These are phyloP conservation scores for Linum usitatissimum DNA, from an alignment of 345 rosid genomes.

Conservation along the genomic window DNA sequence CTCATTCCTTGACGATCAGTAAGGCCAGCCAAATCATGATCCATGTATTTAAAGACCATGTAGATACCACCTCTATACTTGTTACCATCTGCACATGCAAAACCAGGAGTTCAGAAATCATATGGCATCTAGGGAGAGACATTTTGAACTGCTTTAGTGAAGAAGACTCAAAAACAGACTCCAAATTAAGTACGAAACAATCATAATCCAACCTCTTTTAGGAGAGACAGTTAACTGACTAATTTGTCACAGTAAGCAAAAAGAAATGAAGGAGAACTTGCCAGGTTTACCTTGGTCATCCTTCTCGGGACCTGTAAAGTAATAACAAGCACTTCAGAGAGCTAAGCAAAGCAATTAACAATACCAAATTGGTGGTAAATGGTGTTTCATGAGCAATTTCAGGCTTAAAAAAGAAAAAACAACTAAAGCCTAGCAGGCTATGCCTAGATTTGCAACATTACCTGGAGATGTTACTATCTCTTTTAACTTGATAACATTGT, in stretches of 20 bases:
- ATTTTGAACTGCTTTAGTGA: background rate
- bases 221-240: background rate
- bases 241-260: background rate
- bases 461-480: slow-evolving; percentile 75
- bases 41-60: slow-evolving; percentile 98
- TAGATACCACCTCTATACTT: slow-evolving; percentile 93
- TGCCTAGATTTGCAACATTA: slow-evolving; percentile 12
- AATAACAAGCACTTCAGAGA: background rate
- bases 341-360: background rate
- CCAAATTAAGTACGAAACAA: background rate
- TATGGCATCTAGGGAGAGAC: background rate
- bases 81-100: slow-evolving; percentile 50
- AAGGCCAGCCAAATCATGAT: slow-evolving; percentile 91
- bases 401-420: background rate
- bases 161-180: no score
- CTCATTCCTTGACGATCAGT: slow-evolving; percentile 92
- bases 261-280: slow-evolving; percentile 19
- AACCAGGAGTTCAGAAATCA: slow-evolving; percentile 8
- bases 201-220: no score
- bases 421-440: background rate
- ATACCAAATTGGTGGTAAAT: background rate
- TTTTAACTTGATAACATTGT: slow-evolving; percentile 57
- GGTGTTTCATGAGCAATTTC: background rate
- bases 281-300: slow-evolving; percentile 89
- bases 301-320: slow-evolving; percentile 59